Evolutionary conservation across 1,139 yeast species (phyloP).

Genomic region (Nakaseomyces sp.): DNA sequence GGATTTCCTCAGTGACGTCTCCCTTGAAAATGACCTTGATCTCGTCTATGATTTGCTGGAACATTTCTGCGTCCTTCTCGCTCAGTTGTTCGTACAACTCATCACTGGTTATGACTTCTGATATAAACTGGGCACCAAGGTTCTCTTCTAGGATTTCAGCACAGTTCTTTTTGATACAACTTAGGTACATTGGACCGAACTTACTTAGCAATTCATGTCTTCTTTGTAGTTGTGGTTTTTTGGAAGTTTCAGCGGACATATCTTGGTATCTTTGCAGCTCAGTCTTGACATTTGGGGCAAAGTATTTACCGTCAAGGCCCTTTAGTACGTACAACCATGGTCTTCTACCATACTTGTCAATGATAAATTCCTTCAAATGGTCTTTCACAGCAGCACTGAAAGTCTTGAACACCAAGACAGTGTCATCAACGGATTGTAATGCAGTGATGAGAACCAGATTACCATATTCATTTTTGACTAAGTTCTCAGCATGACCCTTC

Average conservation of each 20-base stretch:
- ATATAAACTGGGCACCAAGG: conserved; percentile 73
- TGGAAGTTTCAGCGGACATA: conserved; percentile 65
- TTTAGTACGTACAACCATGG: conserved; percentile 75
- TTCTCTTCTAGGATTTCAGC: conserved; percentile 53
- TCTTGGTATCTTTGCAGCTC: conserved; percentile 54
- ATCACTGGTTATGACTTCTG: conserved; percentile 61
- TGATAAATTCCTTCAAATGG: conserved; percentile 47
- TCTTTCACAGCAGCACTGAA: conserved; percentile 56
- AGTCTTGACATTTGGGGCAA: conserved; percentile 59
- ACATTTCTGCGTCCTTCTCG: conserved; percentile 35
- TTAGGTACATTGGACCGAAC: conserved; percentile 60
- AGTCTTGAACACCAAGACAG: conserved; percentile 70
- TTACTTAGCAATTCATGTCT: conserved; percentile 57
- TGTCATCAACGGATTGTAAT: conserved; percentile 87
- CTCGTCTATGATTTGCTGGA: conserved; percentile 46
- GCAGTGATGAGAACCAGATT: conserved; percentile 69
- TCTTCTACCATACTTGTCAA: conserved; percentile 76
- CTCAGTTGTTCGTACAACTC: conserved; percentile 43
- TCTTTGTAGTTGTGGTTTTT: conserved; percentile 75
- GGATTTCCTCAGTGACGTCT: conserved; percentile 58
- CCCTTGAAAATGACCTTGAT: conserved; percentile 57
- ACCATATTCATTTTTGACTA: conserved; percentile 81
- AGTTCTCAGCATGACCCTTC: conserved; percentile 62
- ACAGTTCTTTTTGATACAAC: conserved; percentile 42
- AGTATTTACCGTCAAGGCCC: conserved; percentile 76